Base-by-base conservation (phyloP, 306 rosid genomes). In the Begonia fuchsioides region DNA sequence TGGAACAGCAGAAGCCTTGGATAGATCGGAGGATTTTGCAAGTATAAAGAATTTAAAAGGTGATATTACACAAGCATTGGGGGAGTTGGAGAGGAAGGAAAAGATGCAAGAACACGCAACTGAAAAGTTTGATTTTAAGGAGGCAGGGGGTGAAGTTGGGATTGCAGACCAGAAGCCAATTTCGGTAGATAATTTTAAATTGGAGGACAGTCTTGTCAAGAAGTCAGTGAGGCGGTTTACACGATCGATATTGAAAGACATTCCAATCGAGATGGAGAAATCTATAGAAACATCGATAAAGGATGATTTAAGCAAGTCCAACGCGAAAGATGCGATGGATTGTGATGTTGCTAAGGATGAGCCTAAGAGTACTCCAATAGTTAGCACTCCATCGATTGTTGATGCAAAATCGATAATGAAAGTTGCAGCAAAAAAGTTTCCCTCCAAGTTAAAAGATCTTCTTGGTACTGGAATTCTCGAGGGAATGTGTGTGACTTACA, bases 401-500 rank as follows among this genome's bases (percentile, higher is more conserved):
- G 64, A 45, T 7, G 44, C 8, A 38, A 73, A 45, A 54, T 60
- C 50, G 61, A 48, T 44, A 6, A 68, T 50, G 41, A 32, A 15
- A 52, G n/a, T 39, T 44, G 19, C 15, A 18, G 17, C 13, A 43
- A 90, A 72, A 73, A 85, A 59, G 76, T 85, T 78, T 59, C 82
- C 87, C 26, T 0, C 69, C n/a, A 85, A 68, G 68, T 66, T 92
- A 41, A 79, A 70, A 66, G 94, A 82, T 39, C 92, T 92, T 69
- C 67, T 92, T n/a, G 72, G 71, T 8, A 73, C 85, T 1, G 96
- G 98, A 56, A 62, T 92, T 57, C 68, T 92, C 1, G 98, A 92
- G 61, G 98, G 94, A 15, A 63, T 81, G 63, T 62, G 48, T 0
- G 93, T 92, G 53, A 82, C 40, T 58, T 92, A 92, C 57, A 15